These are phyloP conservation scores for Penicillium steckii DNA, from an alignment of 495 filamentous ascomycete species.

Conservation along the genomic window DNA sequence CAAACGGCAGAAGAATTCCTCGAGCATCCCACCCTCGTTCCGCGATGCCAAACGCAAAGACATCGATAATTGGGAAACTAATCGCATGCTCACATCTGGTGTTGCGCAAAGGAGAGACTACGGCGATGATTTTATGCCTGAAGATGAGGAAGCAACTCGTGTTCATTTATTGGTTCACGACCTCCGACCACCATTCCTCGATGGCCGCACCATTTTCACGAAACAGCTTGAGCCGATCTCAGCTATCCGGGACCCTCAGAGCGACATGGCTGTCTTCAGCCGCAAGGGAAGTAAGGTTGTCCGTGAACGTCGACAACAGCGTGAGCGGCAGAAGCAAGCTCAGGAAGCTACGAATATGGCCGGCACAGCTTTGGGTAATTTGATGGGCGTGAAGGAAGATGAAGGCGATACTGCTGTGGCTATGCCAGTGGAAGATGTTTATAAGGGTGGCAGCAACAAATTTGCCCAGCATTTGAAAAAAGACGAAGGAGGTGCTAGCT, in stretches of 20 bases:
- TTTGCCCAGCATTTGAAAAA: slow-evolving; percentile 91
- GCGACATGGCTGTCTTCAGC: slow-evolving; percentile 98
- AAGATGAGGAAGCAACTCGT: slow-evolving; percentile 88
- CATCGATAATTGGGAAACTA: slow-evolving; percentile 96
- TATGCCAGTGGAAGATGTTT: slow-evolving; percentile 68
- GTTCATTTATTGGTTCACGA: slow-evolving; percentile 94
- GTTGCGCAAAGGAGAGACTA: slow-evolving; percentile 88
- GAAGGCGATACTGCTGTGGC: slow-evolving; percentile 86
- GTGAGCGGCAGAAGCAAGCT: slow-evolving; percentile 91
- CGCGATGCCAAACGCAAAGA: slow-evolving; percentile 77
- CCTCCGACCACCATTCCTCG: slow-evolving; percentile 90
- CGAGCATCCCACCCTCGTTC: slow-evolving; percentile 36
- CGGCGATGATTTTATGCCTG: slow-evolving; percentile 77
- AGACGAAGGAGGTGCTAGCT: slow-evolving; percentile 75
- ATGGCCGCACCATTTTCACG: slow-evolving; percentile 93
- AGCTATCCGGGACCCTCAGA: slow-evolving; percentile 90
- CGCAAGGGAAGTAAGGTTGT: slow-evolving; percentile 94
- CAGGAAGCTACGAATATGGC: slow-evolving; percentile 93
- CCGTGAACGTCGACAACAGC: slow-evolving; percentile 83
- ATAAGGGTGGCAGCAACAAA: slow-evolving; percentile 65
- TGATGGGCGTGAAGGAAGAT: slow-evolving; percentile 94
- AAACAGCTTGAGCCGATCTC: slow-evolving; percentile 96
- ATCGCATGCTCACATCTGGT: slow-evolving; percentile 95
- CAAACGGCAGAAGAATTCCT: slow-evolving; percentile 43
- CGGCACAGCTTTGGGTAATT: slow-evolving; percentile 86